Evolutionary conservation across 1,139 yeast genomes (phyloP).

Genomic region (Zygosaccharomyces pseudobailii): DNA sequence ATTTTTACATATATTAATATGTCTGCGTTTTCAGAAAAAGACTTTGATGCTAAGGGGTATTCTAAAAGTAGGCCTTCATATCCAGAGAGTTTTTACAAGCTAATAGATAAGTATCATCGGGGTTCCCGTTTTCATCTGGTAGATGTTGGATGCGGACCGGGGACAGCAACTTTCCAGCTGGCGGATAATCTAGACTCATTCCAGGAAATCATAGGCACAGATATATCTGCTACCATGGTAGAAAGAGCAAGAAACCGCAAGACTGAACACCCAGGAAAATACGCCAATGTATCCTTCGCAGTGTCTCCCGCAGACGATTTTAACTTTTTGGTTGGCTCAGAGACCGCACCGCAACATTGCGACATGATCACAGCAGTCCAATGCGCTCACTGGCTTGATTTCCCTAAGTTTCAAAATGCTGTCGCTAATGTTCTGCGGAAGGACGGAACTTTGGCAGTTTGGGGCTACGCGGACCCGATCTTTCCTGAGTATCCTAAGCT

Average conservation of each 20-base stretch:
- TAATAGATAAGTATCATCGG: constrained; percentile 39
- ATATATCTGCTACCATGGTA: constrained; percentile 62
- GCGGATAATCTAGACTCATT: constrained; percentile 36
- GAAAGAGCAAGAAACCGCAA: constrained; percentile 37
- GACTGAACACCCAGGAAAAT: constrained; percentile 11
- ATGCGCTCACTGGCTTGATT: constrained; percentile 74
- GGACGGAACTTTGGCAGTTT: constrained; percentile 63
- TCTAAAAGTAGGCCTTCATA: constrained; percentile 62
- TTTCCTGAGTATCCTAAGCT: constrained; percentile 39
- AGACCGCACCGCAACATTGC: constrained; percentile 33
- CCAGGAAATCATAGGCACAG: constrained; percentile 54
- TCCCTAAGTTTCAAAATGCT: constrained; percentile 48
- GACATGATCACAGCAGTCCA: constrained; percentile 70
- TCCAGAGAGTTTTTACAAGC: constrained; percentile 48
- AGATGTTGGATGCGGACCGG: constrained; percentile 84
- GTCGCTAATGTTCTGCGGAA: constrained; percentile 48
- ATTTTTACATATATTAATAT: constrained; percentile 32
- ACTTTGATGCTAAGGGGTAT: constrained; percentile 57
- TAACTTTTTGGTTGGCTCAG: constrained; percentile 8
- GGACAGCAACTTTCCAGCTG: constrained; percentile 61
- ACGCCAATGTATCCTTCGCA: constrained; percentile 9
- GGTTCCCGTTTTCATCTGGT: constrained; percentile 38
- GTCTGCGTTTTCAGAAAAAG: constrained; percentile 60
- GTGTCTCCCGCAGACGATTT: constrained; percentile 37
- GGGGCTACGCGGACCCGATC: constrained; percentile 71